phyloP scores from a whole-genome alignment of 108 stramenopile species.

The Stephanodiscus triporus region DNA sequence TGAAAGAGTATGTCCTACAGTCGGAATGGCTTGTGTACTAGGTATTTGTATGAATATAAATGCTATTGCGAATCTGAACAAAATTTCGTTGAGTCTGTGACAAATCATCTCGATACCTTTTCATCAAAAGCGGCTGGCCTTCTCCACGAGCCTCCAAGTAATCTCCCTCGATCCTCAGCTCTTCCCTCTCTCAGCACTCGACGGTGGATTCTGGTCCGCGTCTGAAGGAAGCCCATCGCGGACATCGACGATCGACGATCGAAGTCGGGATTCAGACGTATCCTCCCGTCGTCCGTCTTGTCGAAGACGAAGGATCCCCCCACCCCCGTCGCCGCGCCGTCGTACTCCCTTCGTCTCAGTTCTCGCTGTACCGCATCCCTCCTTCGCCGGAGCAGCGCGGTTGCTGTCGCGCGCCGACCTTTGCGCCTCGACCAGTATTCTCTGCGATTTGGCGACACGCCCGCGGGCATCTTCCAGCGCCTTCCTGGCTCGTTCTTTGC shows the following conservation, averaged over 20 bases:
- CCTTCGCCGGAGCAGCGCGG: slow-evolving; percentile 22
- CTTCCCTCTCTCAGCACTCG: too few relatives aligned
- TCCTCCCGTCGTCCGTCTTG: slow-evolving; percentile 2
- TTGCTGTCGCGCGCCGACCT: slow-evolving; percentile 6
- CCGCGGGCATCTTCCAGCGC: slow-evolving; percentile 26
- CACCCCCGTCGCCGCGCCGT: too few relatives aligned
- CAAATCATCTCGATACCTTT: background rate
- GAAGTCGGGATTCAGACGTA: background rate
- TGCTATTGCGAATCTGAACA: background rate
- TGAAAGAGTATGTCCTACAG: too few relatives aligned
- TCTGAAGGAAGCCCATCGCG: slow-evolving; percentile 36
- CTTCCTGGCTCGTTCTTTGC: too few relatives aligned
- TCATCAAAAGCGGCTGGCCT: too few relatives aligned
- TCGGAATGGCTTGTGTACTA: too few relatives aligned
- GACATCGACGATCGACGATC: slow-evolving; percentile 25
- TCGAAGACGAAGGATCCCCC: background rate
- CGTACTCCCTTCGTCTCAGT: too few relatives aligned
- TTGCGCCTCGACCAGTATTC: slow-evolving; percentile 23
- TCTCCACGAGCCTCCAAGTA: slow-evolving; percentile 41
- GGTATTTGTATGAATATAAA: too few relatives aligned
- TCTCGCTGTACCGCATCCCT: slow-evolving; percentile 36
- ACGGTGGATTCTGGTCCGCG: too few relatives aligned
- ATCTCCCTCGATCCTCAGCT: too few relatives aligned
- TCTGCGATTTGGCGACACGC: slow-evolving; percentile 17
- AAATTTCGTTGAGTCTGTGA: background rate